Evolutionary conservation across 192 early-diverging fungal genomes (phyloP).

Genomic region (Jimgerdemannia flammicorona): DNA sequence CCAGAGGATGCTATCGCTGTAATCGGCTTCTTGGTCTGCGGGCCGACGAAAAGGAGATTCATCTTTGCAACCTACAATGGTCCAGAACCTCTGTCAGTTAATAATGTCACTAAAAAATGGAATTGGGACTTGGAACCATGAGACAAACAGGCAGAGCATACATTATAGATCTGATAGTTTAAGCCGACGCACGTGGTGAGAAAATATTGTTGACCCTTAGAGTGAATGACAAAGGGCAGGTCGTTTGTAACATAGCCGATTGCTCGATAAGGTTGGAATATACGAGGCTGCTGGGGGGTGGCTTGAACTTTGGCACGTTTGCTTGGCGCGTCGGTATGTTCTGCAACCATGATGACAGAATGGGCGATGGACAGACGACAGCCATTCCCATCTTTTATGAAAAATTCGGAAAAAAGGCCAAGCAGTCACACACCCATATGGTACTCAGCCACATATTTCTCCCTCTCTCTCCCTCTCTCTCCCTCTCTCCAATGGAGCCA

Average conservation of each 20-base stretch:
- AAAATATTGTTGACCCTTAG: constrained; percentile 69
- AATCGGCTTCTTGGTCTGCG: constrained; percentile 63
- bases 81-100: constrained; percentile 8
- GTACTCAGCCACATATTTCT: no score
- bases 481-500: not conserved
- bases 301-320: not conserved
- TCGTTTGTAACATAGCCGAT: constrained; percentile 88
- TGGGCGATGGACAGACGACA: no score
- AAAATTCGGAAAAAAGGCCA: no score
- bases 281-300: constrained; percentile 22
- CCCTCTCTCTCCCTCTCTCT: not conserved
- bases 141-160: constrained; percentile 42
- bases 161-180: constrained; percentile 88
- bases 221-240: constrained; percentile 75
- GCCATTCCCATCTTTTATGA: no score
- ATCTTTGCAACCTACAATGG: constrained; percentile 60
- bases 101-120: constrained; percentile 9
- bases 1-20: constrained; percentile 65
- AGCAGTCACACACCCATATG: no score
- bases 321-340: not conserved
- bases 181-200: constrained; percentile 85
- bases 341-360: not conserved
- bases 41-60: constrained; percentile 73
- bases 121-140: not conserved
- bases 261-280: constrained; percentile 88